Base-by-base conservation (phyloP, 495 filamentous ascomycete species). In the Hypoxylon lenormandii region DNA sequence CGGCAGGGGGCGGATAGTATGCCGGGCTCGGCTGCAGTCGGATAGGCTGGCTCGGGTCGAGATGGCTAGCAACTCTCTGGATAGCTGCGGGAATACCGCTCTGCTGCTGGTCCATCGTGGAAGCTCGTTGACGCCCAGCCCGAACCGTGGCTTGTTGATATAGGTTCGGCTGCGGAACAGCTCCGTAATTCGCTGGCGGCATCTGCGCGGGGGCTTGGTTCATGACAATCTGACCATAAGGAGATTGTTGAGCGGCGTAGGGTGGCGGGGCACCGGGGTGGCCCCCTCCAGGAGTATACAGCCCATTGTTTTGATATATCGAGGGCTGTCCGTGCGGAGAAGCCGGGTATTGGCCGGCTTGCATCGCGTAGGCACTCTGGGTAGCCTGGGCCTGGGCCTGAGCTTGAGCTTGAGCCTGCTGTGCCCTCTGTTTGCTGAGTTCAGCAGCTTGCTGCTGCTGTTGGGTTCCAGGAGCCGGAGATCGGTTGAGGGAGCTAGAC, bases 371-470 rank as follows among this genome's bases (percentile, higher is more conserved):
- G 13, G 82, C 82, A 30, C 78, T 81, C 55, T 86, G 83, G 21
- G 80, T 83, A 43, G 84, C 83, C 0, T 45, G 42, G 5, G 80
- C 72, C 37, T 86, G 83, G 3, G 85, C 72, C 37, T 86, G 83
- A 3, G 85, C 84, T 64, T 89, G 87, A 3, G 87, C 88, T 60
- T 89, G 86, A 5, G 87, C 88, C 70, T 91, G 88, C 0, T 89
- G 89, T 0, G 89, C 91, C 60, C 92, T 85, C 77, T 96, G 93
- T 77, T 96, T 96, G 82, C 92, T 95, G 12, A 93, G 76, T 36
- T 92, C 92, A 76, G 97, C 94, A 53, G 92, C 93, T 77, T 94
- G 91, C 78, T 97, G 92, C 73, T 99, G 96, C 72, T 97, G 94
- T 72, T 97, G 94, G 40, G 96, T 93, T n/a, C 95, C 94, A 4